Percentiles rank a stretch among this genome's conserved stretches.
phyloP scores from a whole-genome alignment of 441 rosid species.

The Eugenia klotzschiana region DNA sequence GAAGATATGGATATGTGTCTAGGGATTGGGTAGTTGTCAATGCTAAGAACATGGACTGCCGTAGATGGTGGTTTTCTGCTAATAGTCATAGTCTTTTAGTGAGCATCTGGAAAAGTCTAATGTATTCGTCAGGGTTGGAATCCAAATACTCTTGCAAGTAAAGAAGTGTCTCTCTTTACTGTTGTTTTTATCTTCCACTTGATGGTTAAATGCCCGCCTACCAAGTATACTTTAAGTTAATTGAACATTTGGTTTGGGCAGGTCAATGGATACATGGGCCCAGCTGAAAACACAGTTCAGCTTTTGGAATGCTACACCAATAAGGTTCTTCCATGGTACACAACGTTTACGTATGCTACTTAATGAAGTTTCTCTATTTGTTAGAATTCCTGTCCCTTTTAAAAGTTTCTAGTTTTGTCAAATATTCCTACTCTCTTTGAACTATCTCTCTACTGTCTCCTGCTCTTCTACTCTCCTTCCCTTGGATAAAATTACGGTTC shows the following conservation, averaged over 20 bases:
- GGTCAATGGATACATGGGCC: slow-evolving; percentile 46
- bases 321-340: slow-evolving; percentile 71
- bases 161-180: neutral
- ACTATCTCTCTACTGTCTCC: neutral
- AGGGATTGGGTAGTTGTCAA: neutral
- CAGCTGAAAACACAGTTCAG: slow-evolving; percentile 29
- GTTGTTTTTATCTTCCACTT: neutral
- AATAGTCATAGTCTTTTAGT: neutral
- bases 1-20: neutral
- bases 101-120: neutral
- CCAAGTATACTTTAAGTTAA: neutral
- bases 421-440: neutral
- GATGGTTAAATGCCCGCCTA: neutral
- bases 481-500: neutral
- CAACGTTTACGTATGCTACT: neutral
- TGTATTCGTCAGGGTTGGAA: neutral
- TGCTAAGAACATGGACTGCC: neutral
- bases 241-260: slow-evolving; percentile 14
- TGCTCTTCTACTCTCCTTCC: neutral
- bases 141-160: neutral
- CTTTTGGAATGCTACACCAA: slow-evolving; percentile 65
- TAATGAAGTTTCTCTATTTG: neutral
- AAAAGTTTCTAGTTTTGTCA: neutral
- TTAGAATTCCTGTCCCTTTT: neutral
- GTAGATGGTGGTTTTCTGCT: neutral